A percentile compares a stretch with the other conserved stretches of the same genome.
Evolutionary conservation across 2,329 filamentous ascomycete species (phyloP).

Genomic region (Nemania sp.): DNA sequence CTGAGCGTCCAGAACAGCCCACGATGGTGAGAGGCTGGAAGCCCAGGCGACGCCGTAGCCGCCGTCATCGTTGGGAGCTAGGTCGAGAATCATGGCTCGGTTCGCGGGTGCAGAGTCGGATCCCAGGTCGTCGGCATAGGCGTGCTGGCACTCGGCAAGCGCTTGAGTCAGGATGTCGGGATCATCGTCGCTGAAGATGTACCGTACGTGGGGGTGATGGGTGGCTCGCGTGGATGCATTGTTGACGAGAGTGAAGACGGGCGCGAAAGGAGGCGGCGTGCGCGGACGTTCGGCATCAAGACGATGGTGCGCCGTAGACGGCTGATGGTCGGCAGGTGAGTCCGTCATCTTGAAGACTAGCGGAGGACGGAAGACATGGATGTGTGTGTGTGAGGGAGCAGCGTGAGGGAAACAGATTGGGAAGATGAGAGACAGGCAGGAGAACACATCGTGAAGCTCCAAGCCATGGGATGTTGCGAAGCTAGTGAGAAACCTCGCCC

Average conservation of each 20-base stretch:
- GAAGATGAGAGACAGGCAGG: constrained; percentile 11
- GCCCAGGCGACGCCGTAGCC: constrained; percentile 66
- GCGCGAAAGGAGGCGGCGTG: constrained; percentile 60
- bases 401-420: constrained; percentile 9
- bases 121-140: constrained; percentile 38
- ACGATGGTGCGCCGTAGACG: constrained; percentile 27
- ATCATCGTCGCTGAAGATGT: constrained; percentile 93
- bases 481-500: constrained; percentile 15
- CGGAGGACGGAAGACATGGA: constrained; percentile 27
- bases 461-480: neutral
- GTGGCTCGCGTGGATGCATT: constrained; percentile 75
- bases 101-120: constrained; percentile 38
- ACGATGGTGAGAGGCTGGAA: constrained; percentile 73
- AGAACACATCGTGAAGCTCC: constrained; percentile 35
- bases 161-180: constrained; percentile 74
- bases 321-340: constrained; percentile 30
- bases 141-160: constrained; percentile 51
- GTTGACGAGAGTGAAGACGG: constrained; percentile 84
- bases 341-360: constrained; percentile 38
- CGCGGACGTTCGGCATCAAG: constrained; percentile 29
- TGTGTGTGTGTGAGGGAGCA: constrained; percentile 16
- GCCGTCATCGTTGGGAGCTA: constrained; percentile 49
- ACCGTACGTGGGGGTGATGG: constrained; percentile 84
- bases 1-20: constrained; percentile 61
- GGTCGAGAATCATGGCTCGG: constrained; percentile 61